A percentile compares a stretch with the other conserved stretches of the same genome.
phyloP scores from a whole-genome alignment of 768 basidiomycete genomes.

The Hydnomerulius pinastri region DNA sequence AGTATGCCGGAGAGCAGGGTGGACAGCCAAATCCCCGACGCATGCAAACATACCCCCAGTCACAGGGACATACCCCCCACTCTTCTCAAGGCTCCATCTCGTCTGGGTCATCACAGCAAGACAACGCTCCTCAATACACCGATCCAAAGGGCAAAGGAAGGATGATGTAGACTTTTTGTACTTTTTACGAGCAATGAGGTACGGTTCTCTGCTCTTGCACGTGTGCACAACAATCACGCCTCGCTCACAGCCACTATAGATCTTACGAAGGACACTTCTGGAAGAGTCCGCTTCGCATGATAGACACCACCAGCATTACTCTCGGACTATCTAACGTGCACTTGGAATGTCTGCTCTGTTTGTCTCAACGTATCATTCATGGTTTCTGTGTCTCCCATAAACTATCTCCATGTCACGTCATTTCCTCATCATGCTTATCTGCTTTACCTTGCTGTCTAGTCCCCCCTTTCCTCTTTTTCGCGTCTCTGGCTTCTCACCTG shows the following conservation, averaged over 20 bases:
- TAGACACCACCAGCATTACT: neutral
- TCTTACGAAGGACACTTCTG: neutral
- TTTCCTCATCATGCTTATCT: neutral
- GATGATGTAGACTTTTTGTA: slow-evolving; percentile 1
- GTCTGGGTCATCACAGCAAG: slow-evolving; percentile 24
- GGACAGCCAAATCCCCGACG: slow-evolving; percentile 12
- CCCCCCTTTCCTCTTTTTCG: neutral
- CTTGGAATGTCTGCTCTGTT: neutral
- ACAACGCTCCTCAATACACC: slow-evolving; percentile 10
- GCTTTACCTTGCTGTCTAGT: neutral
- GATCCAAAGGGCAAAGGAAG: slow-evolving; percentile 9
- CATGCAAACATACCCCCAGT: slow-evolving; percentile 2
- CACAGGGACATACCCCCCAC: neutral
- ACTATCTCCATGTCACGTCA: neutral
- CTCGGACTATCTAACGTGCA: slow-evolving; percentile 1
- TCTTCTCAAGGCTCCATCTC: slow-evolving; percentile 16
- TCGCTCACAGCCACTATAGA: neutral
- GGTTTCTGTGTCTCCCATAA: neutral
- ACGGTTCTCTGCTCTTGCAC: neutral
- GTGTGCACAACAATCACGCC: too few relatives aligned
- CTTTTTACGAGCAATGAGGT: slow-evolving; percentile 1
- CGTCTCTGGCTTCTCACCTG: neutral
- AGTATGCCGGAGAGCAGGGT: slow-evolving; percentile 11
- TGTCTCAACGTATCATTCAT: neutral
- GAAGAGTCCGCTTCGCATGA: neutral